Evolutionary conservation across 768 basidiomycete genomes (phyloP).

Genomic region (Podaxis rugospora): DNA sequence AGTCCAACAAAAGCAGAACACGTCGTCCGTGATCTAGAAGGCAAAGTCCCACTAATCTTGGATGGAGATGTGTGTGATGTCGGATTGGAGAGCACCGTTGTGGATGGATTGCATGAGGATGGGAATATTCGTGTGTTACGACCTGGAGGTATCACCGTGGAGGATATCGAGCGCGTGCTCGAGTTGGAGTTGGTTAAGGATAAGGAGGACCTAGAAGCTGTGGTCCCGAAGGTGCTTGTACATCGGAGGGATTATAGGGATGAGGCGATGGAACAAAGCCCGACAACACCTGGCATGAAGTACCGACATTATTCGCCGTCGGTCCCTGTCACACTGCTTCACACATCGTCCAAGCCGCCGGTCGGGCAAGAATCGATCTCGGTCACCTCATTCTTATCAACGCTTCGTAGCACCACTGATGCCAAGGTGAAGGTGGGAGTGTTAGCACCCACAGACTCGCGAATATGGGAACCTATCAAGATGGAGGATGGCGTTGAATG

Average conservation of each 20-base stretch:
- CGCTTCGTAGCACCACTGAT: slow-evolving; percentile 23
- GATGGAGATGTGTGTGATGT: slow-evolving; percentile 92
- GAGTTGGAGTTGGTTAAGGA: slow-evolving; percentile 28
- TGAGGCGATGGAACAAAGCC: slow-evolving; percentile 63
- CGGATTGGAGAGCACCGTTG: slow-evolving; percentile 93
- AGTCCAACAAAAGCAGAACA: slow-evolving; percentile 90
- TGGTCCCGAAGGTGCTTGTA: slow-evolving; percentile 63
- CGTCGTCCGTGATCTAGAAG: slow-evolving; percentile 72
- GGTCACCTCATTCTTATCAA: slow-evolving; percentile 35
- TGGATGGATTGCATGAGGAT: slow-evolving; percentile 78
- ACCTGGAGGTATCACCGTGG: slow-evolving; percentile 90
- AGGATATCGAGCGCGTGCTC: slow-evolving; percentile 70
- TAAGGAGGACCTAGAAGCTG: neutral
- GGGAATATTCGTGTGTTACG: slow-evolving; percentile 78
- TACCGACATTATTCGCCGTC: slow-evolving; percentile 95
- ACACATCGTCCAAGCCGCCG: slow-evolving; percentile 44
- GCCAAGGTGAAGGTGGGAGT: slow-evolving; percentile 59
- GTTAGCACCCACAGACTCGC: slow-evolving; percentile 57
- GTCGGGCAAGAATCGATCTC: slow-evolving; percentile 24
- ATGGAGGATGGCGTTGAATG: slow-evolving; percentile 42
- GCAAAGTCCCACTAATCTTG: slow-evolving; percentile 72
- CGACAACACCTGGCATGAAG: slow-evolving; percentile 98
- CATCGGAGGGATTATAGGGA: slow-evolving; percentile 77
- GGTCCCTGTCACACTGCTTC: slow-evolving; percentile 77
- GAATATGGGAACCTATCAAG: slow-evolving; percentile 31